phyloP scores from a whole-genome alignment of 345 rosid genomes.

The Salix exigua region DNA sequence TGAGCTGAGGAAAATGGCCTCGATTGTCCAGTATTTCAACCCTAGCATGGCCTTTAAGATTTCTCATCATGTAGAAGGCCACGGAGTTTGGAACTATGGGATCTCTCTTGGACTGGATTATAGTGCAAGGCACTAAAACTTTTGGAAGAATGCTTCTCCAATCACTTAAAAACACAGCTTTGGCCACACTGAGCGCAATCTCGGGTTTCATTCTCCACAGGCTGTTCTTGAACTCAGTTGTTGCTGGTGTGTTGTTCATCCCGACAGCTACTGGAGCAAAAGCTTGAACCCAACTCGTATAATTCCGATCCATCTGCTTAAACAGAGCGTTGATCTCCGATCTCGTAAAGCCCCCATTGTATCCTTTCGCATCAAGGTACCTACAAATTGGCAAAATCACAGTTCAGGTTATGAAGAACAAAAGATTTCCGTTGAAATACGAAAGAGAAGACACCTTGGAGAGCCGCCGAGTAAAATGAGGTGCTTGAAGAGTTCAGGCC shows the following conservation, averaged over 20 bases:
- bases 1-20: slow-evolving; percentile 36
- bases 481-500: slow-evolving; percentile 31
- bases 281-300: slow-evolving; percentile 13
- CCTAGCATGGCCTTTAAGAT: slow-evolving; percentile 19
- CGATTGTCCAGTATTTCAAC: slow-evolving; percentile 21
- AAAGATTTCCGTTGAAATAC: not conserved
- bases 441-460: slow-evolving; percentile 24
- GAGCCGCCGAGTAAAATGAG: slow-evolving; percentile 34
- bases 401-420: not conserved
- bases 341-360: slow-evolving; percentile 26
- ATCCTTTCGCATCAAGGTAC: slow-evolving; percentile 27
- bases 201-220: slow-evolving; percentile 21
- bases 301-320: slow-evolving; percentile 19
- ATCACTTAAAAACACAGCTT: slow-evolving; percentile 27
- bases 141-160: slow-evolving; percentile 17
- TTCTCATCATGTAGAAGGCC: slow-evolving; percentile 24
- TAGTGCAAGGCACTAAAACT: slow-evolving; percentile 29
- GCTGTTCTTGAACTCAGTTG: slow-evolving; percentile 18
- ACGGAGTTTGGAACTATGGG: slow-evolving; percentile 17
- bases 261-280: slow-evolving; percentile 22
- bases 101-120: slow-evolving; percentile 31
- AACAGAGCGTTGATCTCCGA: slow-evolving; percentile 3
- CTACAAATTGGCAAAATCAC: slow-evolving; percentile 5
- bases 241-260: slow-evolving; percentile 12
- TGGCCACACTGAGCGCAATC: slow-evolving; percentile 13